Conservation (phyloP, 208 protist genomes). For the Blastocrithidia nonstop region DNA sequence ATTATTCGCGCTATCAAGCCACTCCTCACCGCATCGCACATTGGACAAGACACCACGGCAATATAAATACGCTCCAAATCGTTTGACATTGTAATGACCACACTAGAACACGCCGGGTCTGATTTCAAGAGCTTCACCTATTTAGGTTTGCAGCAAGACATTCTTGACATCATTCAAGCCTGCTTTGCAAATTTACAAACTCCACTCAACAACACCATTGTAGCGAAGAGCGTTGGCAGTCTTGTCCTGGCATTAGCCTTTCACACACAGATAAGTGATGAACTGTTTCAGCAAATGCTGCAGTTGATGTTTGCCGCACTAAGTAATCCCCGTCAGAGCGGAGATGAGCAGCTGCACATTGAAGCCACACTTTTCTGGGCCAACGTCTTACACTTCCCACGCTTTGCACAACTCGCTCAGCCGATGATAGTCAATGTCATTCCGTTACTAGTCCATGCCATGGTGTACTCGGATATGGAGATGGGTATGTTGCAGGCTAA, state of each 20-base stretch:
- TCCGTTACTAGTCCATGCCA: slow-evolving; percentile 66
- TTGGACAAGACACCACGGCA: slow-evolving; percentile 8
- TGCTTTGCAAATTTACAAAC: slow-evolving; percentile 48
- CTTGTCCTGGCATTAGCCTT: slow-evolving; percentile 50
- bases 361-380: slow-evolving; percentile 76
- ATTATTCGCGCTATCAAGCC: slow-evolving; percentile 29
- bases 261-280: slow-evolving; percentile 34
- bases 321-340: slow-evolving; percentile 10
- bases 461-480: slow-evolving; percentile 87
- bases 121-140: slow-evolving; percentile 43
- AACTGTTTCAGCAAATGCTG: slow-evolving; percentile 29
- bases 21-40: slow-evolving; percentile 12
- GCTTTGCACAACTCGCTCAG: slow-evolving; percentile 41
- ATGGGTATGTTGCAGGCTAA: slow-evolving; percentile 64
- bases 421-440: slow-evolving; percentile 34
- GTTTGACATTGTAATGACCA: slow-evolving; percentile 29
- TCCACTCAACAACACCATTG: slow-evolving; percentile 23
- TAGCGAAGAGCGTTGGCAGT: slow-evolving; percentile 39
- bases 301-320: slow-evolving; percentile 40
- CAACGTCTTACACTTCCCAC: slow-evolving; percentile 51
- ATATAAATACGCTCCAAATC: slow-evolving; percentile 34
- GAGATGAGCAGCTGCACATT: slow-evolving; percentile 58
- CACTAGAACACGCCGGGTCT: slow-evolving; percentile 49
- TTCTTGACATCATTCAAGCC: slow-evolving; percentile 27
- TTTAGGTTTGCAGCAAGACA: slow-evolving; percentile 21